phyloP scores from a whole-genome alignment of 345 rosid genomes.

The Streptanthus diversifolius region DNA sequence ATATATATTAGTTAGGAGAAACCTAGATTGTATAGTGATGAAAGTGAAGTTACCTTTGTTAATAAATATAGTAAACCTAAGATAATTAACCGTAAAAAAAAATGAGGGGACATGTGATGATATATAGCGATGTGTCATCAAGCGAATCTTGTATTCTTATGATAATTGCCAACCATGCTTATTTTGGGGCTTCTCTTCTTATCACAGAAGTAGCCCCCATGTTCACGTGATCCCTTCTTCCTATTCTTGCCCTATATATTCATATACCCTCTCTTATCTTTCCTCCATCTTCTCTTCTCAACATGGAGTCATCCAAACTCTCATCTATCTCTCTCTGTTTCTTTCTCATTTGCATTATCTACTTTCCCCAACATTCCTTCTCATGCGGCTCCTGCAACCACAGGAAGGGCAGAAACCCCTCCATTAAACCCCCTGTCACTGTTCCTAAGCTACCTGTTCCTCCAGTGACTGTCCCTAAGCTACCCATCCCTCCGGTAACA shows the following conservation, averaged over 20 bases:
- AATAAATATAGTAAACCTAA: background rate
- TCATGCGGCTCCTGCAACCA: slow-evolving; percentile 57
- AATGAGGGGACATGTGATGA: slow-evolving; percentile 21
- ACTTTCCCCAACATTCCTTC: slow-evolving; percentile 43
- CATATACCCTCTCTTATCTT: slow-evolving; percentile 15
- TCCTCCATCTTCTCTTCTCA: slow-evolving; percentile 8
- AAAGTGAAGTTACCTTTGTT: slow-evolving; percentile 6
- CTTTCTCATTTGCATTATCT: slow-evolving; percentile 52
- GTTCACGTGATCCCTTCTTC: slow-evolving; percentile 68
- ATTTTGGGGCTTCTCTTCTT: slow-evolving; percentile 55
- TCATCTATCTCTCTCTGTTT: slow-evolving; percentile 52
- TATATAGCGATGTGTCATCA: slow-evolving; percentile 35
- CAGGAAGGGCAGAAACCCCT: slow-evolving; percentile 35
- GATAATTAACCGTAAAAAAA: slow-evolving; percentile 1
- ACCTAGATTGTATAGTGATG: background rate
- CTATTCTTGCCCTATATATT: slow-evolving; percentile 42
- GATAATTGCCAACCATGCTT: slow-evolving; percentile 67
- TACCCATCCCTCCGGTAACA: slow-evolving; percentile 27
- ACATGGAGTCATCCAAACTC: slow-evolving; percentile 52
- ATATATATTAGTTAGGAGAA: background rate
- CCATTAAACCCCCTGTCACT: slow-evolving; percentile 37
- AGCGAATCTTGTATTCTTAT: slow-evolving; percentile 29
- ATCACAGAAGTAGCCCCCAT: slow-evolving; percentile 39
- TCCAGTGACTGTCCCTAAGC: slow-evolving; percentile 35
- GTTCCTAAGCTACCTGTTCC: slow-evolving; percentile 40